Evolutionary conservation across 441 rosid species (phyloP), one percentile per base, ranked within the genome.

Genomic region (Kokia cookei): DNA sequence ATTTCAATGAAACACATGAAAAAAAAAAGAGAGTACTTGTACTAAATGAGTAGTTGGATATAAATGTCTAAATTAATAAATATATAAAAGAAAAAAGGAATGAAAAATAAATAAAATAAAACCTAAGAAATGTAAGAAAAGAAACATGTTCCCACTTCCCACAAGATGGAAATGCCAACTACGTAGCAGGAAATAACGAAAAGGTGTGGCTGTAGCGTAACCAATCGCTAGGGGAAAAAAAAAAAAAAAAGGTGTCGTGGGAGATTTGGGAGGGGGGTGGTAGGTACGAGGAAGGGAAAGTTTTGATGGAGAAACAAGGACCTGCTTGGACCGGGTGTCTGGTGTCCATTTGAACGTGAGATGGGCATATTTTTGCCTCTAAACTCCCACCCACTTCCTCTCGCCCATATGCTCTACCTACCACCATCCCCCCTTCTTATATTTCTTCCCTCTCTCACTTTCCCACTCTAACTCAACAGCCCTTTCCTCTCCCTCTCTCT

Each of bases 371-470:
- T 19, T 55, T 8, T n/a, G 68, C 27, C 37, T 66, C 48, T 15
- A 4, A 26, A 59, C 4, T 58, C 63, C 55, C 70, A 65, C 78
- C 74, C 27, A 29, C 58, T 47, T 14, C 67, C 75, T 47, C 76
- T 47, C 75, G 10, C 35, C 73, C 48, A 59, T 66, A 42, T 32
- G 51, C 76, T 69, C 73, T 40, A 75, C 80, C 77, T 65, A 60
- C 67, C 76, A n/a, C 57, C 71, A 1, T 8, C 69, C 14, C 11
- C 37, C 32, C 62, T 13, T 2, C 62, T 59, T 22, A 19, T 55
- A 8, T 55, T 12, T n/a, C 62, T 12, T 24, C 7, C 37, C n/a
- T 17, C n/a, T 8, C 62, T 3, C 1, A 17, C 13, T 17, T 17
- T 24, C 17, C 10, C 54, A 14, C 70, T 8, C 26, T 76, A 29